phyloP scores from a whole-genome alignment of 2,329 filamentous ascomycete genomes.

The Epichloe amarillans region DNA sequence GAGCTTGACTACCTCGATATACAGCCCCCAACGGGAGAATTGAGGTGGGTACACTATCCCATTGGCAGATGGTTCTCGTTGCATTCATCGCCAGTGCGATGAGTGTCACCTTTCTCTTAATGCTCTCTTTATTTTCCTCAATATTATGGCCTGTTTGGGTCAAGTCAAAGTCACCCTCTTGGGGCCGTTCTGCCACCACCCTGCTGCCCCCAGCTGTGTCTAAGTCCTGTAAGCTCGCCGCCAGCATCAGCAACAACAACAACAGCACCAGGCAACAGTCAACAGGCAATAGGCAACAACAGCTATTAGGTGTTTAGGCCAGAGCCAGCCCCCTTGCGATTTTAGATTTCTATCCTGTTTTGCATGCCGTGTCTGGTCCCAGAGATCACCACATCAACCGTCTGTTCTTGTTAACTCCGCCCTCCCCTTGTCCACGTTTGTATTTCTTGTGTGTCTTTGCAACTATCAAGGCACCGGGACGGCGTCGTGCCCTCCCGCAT shows the following conservation, averaged over 20 bases:
- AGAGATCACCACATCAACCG: neutral
- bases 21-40: conserved; percentile 34
- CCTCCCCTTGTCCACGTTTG: neutral
- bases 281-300: neutral
- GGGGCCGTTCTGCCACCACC: conserved; percentile 1
- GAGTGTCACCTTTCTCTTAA: conserved; percentile 5
- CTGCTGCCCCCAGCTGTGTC: neutral
- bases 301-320: neutral
- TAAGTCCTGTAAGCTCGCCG: neutral
- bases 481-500: conserved; percentile 4
- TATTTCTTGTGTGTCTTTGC: neutral
- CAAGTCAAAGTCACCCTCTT: neutral
- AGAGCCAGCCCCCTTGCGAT: neutral
- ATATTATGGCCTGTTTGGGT: conserved; percentile 1
- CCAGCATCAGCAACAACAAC: neutral
- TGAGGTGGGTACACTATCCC: conserved; percentile 33
- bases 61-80: conserved; percentile 11
- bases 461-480: conserved; percentile 4
- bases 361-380: neutral
- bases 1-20: conserved; percentile 43
- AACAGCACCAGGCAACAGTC: neutral
- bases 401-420: neutral
- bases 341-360: neutral
- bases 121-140: neutral
- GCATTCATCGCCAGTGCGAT: conserved; percentile 2